A percentile compares a stretch with the other conserved stretches of the same genome.
Conservation (phyloP, 164 flowering plant species). For the Magnolia sinica region DNA sequence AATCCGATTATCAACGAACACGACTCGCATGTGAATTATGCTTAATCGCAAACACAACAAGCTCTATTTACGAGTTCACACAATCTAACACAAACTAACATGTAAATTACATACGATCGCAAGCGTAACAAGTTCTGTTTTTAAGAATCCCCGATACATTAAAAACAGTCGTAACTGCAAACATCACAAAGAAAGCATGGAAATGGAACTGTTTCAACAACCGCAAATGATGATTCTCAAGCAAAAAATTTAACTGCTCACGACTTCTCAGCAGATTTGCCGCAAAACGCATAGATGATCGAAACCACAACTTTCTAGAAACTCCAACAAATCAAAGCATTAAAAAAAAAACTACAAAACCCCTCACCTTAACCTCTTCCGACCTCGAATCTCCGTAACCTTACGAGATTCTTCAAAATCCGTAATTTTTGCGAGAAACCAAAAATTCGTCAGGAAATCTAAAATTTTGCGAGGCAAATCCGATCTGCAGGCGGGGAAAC, state of each 20-base stretch:
- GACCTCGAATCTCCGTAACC: neutral
- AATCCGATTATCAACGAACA: neutral
- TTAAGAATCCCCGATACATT: neutral
- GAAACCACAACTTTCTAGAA: neutral
- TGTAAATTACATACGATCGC: too few relatives aligned
- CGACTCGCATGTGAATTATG: neutral
- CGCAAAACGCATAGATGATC: neutral
- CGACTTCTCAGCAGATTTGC: constrained; percentile 1
- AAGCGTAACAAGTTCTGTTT: neutral
- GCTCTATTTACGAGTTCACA: too few relatives aligned
- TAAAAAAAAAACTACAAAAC: neutral
- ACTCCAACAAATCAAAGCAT: neutral
- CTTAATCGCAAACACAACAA: too few relatives aligned
- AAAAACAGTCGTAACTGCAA: neutral
- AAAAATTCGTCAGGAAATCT: neutral
- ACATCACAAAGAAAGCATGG: neutral
- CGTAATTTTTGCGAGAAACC: neutral
- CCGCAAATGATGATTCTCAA: neutral
- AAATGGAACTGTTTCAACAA: neutral
- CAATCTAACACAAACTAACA: too few relatives aligned
- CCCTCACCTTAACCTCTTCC: neutral
- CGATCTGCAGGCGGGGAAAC: neutral
- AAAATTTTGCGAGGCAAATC: neutral
- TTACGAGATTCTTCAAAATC: neutral
- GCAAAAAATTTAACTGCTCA: neutral